A percentile compares a stretch with the other conserved stretches of the same genome.
These are phyloP conservation scores for Exophiala phaeomuriformis DNA, from an alignment of 2,329 filamentous ascomycete species.

Conservation along the genomic window DNA sequence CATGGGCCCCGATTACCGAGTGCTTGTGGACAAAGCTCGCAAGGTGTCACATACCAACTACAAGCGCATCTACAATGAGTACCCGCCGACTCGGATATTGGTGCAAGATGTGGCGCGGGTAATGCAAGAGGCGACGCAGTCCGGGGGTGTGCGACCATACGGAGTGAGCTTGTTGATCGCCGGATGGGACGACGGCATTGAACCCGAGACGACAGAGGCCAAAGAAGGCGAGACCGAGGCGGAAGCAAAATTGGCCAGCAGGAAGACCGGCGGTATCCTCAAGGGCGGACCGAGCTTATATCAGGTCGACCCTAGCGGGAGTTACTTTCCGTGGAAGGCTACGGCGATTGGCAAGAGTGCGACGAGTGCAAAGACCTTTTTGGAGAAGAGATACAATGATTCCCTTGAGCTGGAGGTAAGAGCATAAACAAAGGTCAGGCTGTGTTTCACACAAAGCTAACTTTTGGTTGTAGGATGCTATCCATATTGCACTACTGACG, in stretches of 20 bases:
- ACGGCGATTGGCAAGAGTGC: constrained; percentile 98
- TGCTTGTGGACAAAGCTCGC: constrained; percentile 93
- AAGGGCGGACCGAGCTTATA: constrained; percentile 97
- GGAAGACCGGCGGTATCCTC: constrained; percentile 89
- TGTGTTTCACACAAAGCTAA: constrained; percentile 3
- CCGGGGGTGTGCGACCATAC: constrained; percentile 92
- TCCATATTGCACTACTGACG: constrained; percentile 94
- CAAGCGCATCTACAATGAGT: constrained; percentile 99
- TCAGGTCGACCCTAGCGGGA: constrained; percentile 97
- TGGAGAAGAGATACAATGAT: constrained; percentile 98
- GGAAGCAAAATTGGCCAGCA: constrained; percentile 66
- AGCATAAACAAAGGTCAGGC: neutral
- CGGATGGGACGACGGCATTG: constrained; percentile 94
- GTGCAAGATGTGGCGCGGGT: constrained; percentile 96
- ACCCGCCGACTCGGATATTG: constrained; percentile 97
- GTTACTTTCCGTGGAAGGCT: constrained; percentile 99
- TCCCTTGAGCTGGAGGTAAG: constrained; percentile 75
- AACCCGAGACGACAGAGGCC: constrained; percentile 68
- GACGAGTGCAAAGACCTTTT: constrained; percentile 95
- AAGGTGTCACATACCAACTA: constrained; percentile 98
- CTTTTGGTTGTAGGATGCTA: constrained; percentile 57
- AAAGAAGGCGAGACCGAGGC: constrained; percentile 48
- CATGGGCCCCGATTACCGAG: constrained; percentile 97
- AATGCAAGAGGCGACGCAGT: constrained; percentile 98
- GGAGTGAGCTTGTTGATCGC: constrained; percentile 93